A percentile compares a stretch with the other conserved stretches of the same genome.
These are phyloP conservation scores for Mortierella hygrophila DNA, from an alignment of 192 early-diverging fungal species.

Conservation along the genomic window DNA sequence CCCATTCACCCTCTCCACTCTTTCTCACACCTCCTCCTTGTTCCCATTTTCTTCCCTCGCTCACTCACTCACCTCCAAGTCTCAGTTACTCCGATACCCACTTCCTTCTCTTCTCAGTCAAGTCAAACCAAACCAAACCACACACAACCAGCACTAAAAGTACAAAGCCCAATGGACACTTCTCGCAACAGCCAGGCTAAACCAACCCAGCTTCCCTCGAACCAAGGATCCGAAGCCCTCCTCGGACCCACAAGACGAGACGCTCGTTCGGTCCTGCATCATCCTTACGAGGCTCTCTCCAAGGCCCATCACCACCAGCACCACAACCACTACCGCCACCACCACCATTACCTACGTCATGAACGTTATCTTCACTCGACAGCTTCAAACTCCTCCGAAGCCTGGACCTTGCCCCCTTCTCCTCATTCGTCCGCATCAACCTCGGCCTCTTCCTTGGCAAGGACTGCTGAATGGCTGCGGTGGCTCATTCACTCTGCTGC, in stretches of 20 bases:
- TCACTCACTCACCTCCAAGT: not conserved
- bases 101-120: not conserved
- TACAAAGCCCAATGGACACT: not conserved
- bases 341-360: conserved; percentile 16
- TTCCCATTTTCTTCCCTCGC: not conserved
- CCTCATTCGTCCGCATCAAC: not conserved
- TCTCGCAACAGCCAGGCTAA: not conserved
- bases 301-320: conserved; percentile 2
- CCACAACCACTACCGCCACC: conserved; percentile 4
- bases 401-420: not conserved
- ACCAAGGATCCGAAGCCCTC: not conserved
- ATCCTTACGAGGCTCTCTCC: not conserved
- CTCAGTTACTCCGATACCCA: not conserved
- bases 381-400: not conserved
- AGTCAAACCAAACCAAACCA: not conserved
- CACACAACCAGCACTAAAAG: not conserved
- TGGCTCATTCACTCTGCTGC: conserved; percentile 21
- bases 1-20: not conserved
- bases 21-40: not conserved
- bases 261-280: conserved; percentile 3
- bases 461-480: conserved; percentile 4
- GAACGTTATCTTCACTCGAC: not conserved
- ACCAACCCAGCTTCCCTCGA: not conserved
- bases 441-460: not conserved
- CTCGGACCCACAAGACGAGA: conserved; percentile 2